Base-by-base conservation (phyloP, 140 eudicot species). In the Bidens hawaiensis region DNA sequence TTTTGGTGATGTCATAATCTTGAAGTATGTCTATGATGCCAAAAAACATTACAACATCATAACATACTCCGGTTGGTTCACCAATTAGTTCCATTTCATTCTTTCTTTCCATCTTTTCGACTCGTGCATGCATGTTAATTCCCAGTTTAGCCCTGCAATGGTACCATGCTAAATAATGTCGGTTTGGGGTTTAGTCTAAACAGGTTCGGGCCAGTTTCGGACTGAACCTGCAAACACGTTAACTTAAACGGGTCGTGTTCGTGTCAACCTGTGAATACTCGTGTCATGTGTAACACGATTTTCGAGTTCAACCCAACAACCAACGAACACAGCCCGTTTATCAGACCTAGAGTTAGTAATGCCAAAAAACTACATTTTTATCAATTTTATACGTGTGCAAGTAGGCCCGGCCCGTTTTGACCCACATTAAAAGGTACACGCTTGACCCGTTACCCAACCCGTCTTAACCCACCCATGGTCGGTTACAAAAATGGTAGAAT, bases 21-120 rank as follows among this genome's bases (percentile, higher is more conserved):
- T 87, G 96, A 65, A 91, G 96, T 73, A 87, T 91, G 85, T 91
- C 98, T 19, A 91, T 91, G 55, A 91, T 84, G 16, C 95, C 94
- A 48, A 91, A 91, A 73, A 91, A 91, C 82, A 91, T 72, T 38
- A 84, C 72, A 18, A 91, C 98, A 52, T 91, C 94, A 70, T 91
- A 91, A 63, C 60, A 87, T 41, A 79, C 96, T 14, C 98, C 98
- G 0, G 90, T 91, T 62, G 98, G 91, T 6, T 91, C 88, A 54
- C 94, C 95, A 12, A 91, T 70, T 38, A 87, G 62, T 49, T 87
- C 98, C 5, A 38, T 19, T 18, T 87, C 95, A 12, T 15, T 76
- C 54, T 66, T 80, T 48, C 95, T 78, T 50, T 79, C 85, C 14
- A 82, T 81, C 67, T 78, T 78, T 65, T 90, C 98, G 7, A 91